Base-by-base conservation (phyloP, 129 eudicot genomes). In the Sambucus nigra region DNA sequence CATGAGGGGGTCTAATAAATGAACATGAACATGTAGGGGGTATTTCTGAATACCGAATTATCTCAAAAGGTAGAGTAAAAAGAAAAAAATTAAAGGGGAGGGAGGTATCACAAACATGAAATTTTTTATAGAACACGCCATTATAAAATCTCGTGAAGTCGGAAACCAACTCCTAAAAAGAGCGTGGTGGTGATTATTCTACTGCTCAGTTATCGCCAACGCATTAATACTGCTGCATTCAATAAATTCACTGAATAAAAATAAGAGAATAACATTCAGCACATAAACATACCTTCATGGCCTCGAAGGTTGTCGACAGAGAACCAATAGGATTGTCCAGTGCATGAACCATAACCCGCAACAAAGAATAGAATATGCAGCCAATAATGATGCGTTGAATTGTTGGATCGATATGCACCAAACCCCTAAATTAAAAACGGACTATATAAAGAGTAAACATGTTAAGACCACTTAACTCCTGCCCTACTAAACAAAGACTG, bases 401-500 rank as follows among this genome's bases (percentile, higher is more conserved):
- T 88, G 97, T 63, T 88, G 97, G 46, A 88, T 77, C 10, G 97
- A 84, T 76, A 84, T 58, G 66, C 97, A 88, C 95, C 97, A 88
- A 23, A 84, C 93, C 11, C 85, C 94, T 68, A 84, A 67, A 76
- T 88, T 88, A 68, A 95, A 88, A 64, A 88, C 85, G 38, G 82
- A 68, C 97, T 88, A 77, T 55, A 54, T 54, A 31, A 7, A 41
- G 15, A 53, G 39, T 54, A 54, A 53, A 51, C 16, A 60, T 29
- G 59, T 58, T 24, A 57, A 55, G 10, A 57, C 13, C 23, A 51
- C 25, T 9, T 19, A 55, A 42, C 19, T 42, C 5, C 5, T 35
- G 42, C 12, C 12, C 42, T 2, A 35, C 8, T 2, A 12, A 7
- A 35, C 13, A 35, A 35, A 35, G 13, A 35, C 38, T 9, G 5